Conservation (phyloP, 2,329 filamentous ascomycete genomes). For the Chaetomiaceae sp. region DNA sequence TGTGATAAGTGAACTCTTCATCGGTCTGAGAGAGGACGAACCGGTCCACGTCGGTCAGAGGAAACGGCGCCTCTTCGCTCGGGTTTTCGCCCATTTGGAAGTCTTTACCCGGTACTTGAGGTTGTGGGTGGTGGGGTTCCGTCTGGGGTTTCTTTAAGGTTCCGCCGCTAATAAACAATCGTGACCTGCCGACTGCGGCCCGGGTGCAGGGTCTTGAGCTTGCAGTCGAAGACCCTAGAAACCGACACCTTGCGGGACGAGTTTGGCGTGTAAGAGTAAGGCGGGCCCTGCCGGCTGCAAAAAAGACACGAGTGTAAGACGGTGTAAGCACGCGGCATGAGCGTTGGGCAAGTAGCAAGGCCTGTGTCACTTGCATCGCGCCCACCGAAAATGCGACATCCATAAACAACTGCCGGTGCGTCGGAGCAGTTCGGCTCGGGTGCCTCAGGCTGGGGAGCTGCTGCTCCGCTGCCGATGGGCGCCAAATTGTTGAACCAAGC, state of each 20-base stretch:
- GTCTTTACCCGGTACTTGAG: constrained; percentile 16
- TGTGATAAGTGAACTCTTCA: constrained; percentile 63
- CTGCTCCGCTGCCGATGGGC: background rate
- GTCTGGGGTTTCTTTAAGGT: constrained; percentile 10
- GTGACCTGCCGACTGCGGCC: background rate
- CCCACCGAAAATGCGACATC: background rate
- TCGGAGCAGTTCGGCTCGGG: constrained; percentile 8
- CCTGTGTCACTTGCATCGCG: background rate
- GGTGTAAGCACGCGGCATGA: background rate
- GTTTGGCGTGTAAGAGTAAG: background rate
- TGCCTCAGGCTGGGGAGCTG: no score
- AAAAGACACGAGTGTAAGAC: background rate
- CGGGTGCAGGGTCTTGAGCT: background rate
- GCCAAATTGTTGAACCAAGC: constrained; percentile 18
- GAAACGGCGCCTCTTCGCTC: constrained; percentile 48
- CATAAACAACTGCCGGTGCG: constrained; percentile 7
- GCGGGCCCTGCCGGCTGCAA: background rate
- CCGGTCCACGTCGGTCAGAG: constrained; percentile 55
- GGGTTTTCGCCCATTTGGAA: constrained; percentile 25
- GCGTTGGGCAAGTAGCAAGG: background rate
- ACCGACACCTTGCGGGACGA: background rate
- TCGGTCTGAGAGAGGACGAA: constrained; percentile 62
- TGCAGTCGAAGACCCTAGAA: background rate
- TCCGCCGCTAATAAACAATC: constrained; percentile 11
- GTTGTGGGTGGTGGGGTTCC: constrained; percentile 6